Evolutionary conservation across 2,329 filamentous ascomycete species (phyloP).

Genomic region (Mollisia scopiformis): DNA sequence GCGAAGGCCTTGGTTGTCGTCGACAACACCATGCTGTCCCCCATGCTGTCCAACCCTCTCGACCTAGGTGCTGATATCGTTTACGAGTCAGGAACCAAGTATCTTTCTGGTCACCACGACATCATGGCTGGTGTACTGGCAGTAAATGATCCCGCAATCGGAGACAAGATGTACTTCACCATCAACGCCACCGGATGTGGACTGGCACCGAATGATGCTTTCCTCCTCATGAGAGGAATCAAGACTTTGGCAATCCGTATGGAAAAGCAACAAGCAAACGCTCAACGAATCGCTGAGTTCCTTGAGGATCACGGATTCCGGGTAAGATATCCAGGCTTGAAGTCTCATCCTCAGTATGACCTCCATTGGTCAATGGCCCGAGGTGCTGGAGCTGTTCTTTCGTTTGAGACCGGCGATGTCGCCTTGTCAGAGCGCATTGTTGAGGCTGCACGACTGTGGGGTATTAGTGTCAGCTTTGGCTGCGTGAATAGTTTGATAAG

Average conservation of each 20-base stretch:
- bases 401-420: conserved; percentile 92
- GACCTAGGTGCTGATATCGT: conserved; percentile 95
- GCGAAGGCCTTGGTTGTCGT: conserved; percentile 82
- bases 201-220: conserved; percentile 92
- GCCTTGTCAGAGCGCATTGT: conserved; percentile 88
- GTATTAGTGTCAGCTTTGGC: conserved; percentile 95
- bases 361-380: conserved; percentile 95
- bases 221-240: conserved; percentile 91
- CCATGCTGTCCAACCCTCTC: conserved; percentile 89
- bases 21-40: conserved; percentile 99
- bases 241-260: conserved; percentile 97
- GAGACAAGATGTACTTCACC: conserved; percentile 91
- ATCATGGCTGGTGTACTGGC: conserved; percentile 98
- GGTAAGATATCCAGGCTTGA: conserved; percentile 91
- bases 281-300: conserved; percentile 88
- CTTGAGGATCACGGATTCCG: conserved; percentile 90
- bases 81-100: conserved; percentile 98
- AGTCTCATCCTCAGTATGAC: conserved; percentile 94
- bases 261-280: conserved; percentile 96
- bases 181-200: conserved; percentile 97
- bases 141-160: conserved; percentile 79
- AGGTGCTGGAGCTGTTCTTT: conserved; percentile 90
- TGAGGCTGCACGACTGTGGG: conserved; percentile 88
- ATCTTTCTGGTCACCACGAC: conserved; percentile 96
- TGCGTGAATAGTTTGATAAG: conserved; percentile 98